phyloP scores from a whole-genome alignment of 257 asterid species.

The Nicotiana tabacum region DNA sequence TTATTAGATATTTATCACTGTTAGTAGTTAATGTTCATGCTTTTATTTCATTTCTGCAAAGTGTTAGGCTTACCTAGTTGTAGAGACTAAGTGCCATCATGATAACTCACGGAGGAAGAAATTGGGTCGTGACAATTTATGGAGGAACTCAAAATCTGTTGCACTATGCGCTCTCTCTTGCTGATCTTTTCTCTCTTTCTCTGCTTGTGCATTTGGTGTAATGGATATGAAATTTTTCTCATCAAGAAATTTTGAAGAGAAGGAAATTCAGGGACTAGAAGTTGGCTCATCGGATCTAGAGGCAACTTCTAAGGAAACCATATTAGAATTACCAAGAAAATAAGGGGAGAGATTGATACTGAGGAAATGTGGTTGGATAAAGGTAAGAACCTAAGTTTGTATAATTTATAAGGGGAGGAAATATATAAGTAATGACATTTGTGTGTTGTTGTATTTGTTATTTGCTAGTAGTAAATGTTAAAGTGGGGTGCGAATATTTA shows the following conservation, averaged over 20 bases:
- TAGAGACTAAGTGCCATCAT: too few species aligned
- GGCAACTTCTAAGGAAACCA: constrained; percentile 38
- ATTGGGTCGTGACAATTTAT: too few species aligned
- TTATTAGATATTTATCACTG: too few species aligned
- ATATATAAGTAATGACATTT: not conserved
- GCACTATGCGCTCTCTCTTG: constrained; percentile 19
- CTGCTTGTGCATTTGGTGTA: constrained; percentile 40
- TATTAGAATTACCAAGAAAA: constrained; percentile 16
- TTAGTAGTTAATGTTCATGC: too few species aligned
- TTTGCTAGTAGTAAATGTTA: constrained; percentile 11
- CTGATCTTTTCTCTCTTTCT: constrained; percentile 9
- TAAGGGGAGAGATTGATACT: not conserved
- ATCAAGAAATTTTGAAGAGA: constrained; percentile 81
- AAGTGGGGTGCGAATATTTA: constrained; percentile 43
- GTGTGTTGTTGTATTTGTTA: constrained; percentile 10
- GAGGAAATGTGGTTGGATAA: not conserved
- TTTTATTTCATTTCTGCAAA: too few species aligned
- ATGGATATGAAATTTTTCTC: constrained; percentile 69
- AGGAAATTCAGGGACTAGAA: constrained; percentile 57
- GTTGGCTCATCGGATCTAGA: constrained; percentile 25
- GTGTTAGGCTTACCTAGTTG: too few species aligned
- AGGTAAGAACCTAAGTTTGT: constrained; percentile 14
- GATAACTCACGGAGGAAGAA: too few species aligned
- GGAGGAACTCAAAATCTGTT: constrained; percentile 69
- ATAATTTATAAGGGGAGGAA: constrained; percentile 29